Evolutionary conservation across 495 filamentous ascomycete species (phyloP), one percentile per base, ranked within the genome.

Genomic region (Acidiella bohemica): DNA sequence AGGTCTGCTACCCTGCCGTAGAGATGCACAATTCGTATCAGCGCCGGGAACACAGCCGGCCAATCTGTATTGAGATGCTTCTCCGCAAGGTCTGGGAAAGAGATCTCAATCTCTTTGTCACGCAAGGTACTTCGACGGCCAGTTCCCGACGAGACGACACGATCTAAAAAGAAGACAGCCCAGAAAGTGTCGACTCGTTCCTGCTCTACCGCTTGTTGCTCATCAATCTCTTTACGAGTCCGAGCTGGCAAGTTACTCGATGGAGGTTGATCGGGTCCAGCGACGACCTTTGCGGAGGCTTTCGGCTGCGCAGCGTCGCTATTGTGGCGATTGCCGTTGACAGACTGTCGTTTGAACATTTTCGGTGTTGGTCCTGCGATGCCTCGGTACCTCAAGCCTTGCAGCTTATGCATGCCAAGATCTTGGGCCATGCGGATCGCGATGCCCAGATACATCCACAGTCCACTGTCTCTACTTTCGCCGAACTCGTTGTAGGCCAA

Each of bases 401-500:
- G 79, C 21, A 76, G 59, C 34, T 83, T 87, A 45, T 84, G 80
- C 49, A 92, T 66, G 2, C 84, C 84, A 4, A 92, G 66, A 54
- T 92, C 84, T 39, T 86, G 73, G 0, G 80, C 81, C 81, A 92
- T 85, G 19, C 84, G 71, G 47, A 92, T 88, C 0, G 82, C 76
- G 42, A 83, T 76, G 0, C 84, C 84, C 12, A 88, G 62, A 48
- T 86, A 87, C 82, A 87, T 88, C 84, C 83, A 92, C 13, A 92
- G 62, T 2, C 82, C 81, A 56, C 83, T 88, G 53, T 88, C 84
- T 45, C 81, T 79, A 49, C 84, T 83, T 16, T 79, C 77, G 10
- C 84, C 84, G 44, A 92, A 92, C 29, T 82, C 77, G 46, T 86
- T 80, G 56, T 92, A 92, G 0, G 83, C 83, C 56, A 92, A 69